Conservation (phyloP, 352 stramenopile species). For the Phytophthora macrochlamydospora region DNA sequence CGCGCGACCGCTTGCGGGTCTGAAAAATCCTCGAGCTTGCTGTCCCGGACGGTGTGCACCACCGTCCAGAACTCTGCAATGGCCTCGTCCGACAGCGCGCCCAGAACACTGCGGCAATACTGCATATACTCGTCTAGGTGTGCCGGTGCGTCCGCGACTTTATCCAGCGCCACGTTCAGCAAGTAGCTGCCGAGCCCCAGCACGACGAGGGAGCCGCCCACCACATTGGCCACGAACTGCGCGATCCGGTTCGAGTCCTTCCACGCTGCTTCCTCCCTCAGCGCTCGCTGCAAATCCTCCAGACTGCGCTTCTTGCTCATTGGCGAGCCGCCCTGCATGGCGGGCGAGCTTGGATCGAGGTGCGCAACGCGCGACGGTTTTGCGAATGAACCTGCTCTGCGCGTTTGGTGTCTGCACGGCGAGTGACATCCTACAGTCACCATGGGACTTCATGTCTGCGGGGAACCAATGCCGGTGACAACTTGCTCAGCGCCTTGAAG, state of each 20-base stretch:
- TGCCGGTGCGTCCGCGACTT: slow-evolving; percentile 36
- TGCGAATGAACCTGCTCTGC: slow-evolving; percentile 19
- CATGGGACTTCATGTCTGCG: not conserved
- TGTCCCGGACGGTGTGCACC: slow-evolving; percentile 30
- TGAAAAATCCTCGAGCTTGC: slow-evolving; percentile 37
- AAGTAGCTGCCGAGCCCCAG: slow-evolving; percentile 45
- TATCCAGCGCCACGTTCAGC: slow-evolving; percentile 26
- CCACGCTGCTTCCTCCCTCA: slow-evolving; percentile 43
- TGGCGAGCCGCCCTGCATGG: slow-evolving; percentile 13
- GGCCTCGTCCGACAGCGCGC: slow-evolving; percentile 14
- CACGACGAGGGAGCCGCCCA: slow-evolving; percentile 55
- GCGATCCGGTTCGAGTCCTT: slow-evolving; percentile 67
- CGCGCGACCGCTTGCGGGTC: slow-evolving; percentile 44
- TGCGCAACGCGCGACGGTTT: slow-evolving; percentile 8
- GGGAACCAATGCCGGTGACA: not conserved
- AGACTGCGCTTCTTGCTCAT: slow-evolving; percentile 36
- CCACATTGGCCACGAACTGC: slow-evolving; percentile 68
- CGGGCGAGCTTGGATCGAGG: not conserved
- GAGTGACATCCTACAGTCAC: slow-evolving; percentile 12
- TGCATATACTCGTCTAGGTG: slow-evolving; percentile 33
- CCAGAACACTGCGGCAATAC: slow-evolving; percentile 5
- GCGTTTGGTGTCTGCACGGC: slow-evolving; percentile 19
- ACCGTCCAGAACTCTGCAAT: slow-evolving; percentile 42
- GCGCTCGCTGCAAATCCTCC: slow-evolving; percentile 24
- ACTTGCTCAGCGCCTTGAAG: not conserved